Evolutionary conservation across 495 filamentous ascomycete genomes (phyloP), one percentile per base, ranked within the genome.

Genomic region (Penicillium flavigenum): DNA sequence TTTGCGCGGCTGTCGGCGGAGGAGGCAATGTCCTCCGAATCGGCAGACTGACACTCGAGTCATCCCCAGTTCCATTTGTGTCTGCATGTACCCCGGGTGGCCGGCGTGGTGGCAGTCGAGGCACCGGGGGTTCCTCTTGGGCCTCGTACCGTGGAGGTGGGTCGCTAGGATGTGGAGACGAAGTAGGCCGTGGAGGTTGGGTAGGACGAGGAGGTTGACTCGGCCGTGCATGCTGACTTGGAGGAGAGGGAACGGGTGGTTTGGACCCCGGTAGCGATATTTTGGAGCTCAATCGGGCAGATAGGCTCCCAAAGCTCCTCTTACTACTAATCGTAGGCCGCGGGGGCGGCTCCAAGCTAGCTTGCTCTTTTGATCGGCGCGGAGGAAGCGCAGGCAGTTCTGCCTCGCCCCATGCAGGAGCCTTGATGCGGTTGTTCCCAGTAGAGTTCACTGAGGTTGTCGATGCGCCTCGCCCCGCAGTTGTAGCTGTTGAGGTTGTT

Each of bases 351-450:
- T 47, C 29, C 42, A 58, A 12, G 29, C 63, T 42, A 31, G 51
- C 39, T 47, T 64, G 54, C 62, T 66, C 61, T 62, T 56, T 64
- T 24, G 61, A 52, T 56, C 73, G 65, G 54, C 70, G 75, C 2
- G 75, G 75, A 36, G 79, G 80, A 31, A 83, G 60, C 10, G 71
- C 66, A 43, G 79, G 79, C 32, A 81, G 61, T 3, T 74, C 71
- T 9, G 71, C 56, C 47, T 69, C 74, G 19, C 75, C 75, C 70
- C 76, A 82, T 47, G 76, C 71, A 12, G 79, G 79, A 14, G 77
- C 75, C 26, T 72, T 70, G 39, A 68, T 66, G 26, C 63, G 65
- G 47, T 63, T 62, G 46, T 57, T 53, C 22, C 61, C 51, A 27
- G 31, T 52, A 5, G 67, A 62, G 41, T 76, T 72, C 16, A 71